phyloP scores from a whole-genome alignment of 768 basidiomycete species.

The Lactarius trivialis region DNA sequence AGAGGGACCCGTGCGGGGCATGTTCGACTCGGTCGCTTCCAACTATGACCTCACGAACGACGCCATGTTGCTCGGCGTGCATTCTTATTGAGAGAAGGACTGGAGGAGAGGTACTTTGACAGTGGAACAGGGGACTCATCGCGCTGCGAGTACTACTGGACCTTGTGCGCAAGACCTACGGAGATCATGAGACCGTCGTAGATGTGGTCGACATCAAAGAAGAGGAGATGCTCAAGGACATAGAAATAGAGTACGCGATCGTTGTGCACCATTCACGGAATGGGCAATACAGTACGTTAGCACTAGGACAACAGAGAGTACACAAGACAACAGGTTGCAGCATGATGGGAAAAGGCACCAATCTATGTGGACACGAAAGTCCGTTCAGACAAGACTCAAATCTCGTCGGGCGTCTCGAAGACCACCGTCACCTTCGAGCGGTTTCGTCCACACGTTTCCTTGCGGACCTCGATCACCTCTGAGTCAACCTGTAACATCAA shows the following conservation, averaged over 20 bases:
- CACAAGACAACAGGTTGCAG: background rate
- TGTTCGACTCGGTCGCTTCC: slow-evolving; percentile 95
- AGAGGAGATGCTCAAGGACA: slow-evolving; percentile 78
- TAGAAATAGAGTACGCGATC: background rate
- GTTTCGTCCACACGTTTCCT: background rate
- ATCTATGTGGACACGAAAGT: background rate
- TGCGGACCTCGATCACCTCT: background rate
- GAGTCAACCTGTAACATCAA: background rate
- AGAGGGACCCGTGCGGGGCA: slow-evolving; percentile 82
- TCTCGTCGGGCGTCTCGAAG: background rate
- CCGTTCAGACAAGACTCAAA: background rate
- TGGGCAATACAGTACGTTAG: background rate
- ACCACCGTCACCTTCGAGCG: background rate
- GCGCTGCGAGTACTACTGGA: slow-evolving; percentile 91
- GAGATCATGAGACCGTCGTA: slow-evolving; percentile 86
- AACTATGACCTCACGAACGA: slow-evolving; percentile 99
- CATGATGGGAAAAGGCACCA: background rate
- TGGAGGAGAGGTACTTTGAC: no score
- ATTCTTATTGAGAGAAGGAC: slow-evolving; percentile 93
- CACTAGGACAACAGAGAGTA: background rate
- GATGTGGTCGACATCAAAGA: slow-evolving; percentile 94
- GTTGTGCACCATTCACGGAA: background rate
- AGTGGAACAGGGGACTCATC: slow-evolving; percentile 94
- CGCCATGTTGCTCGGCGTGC: slow-evolving; percentile 90
- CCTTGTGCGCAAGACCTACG: slow-evolving; percentile 79